These are phyloP conservation scores for Thraustochytrium sp. DNA, from an alignment of 352 stramenopile species.

Conservation along the genomic window DNA sequence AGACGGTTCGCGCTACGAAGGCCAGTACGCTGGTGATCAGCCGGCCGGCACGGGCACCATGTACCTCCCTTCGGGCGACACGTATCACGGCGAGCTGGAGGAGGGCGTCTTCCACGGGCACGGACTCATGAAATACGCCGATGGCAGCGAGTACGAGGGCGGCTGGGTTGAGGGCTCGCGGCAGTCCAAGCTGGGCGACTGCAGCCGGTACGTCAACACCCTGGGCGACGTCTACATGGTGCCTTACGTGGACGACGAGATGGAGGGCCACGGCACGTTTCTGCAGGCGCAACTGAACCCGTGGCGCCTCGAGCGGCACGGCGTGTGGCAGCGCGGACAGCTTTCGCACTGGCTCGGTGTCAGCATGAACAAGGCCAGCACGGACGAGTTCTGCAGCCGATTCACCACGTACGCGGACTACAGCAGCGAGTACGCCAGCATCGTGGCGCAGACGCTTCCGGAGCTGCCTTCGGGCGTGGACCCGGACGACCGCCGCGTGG, in stretches of 20 bases:
- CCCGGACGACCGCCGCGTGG: constrained; percentile 33
- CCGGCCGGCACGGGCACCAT: constrained; percentile 34
- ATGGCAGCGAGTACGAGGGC: constrained; percentile 44
- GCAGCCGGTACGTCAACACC: not conserved
- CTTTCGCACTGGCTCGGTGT: constrained; percentile 28
- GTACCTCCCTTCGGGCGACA: not conserved
- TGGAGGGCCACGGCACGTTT: constrained; percentile 34
- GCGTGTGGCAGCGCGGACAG: constrained; percentile 4
- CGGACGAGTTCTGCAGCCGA: constrained; percentile 15
- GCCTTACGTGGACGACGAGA: constrained; percentile 24
- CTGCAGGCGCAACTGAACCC: not conserved
- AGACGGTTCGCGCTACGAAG: constrained; percentile 45
- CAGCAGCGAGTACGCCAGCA: not conserved
- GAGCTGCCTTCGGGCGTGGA: constrained; percentile 35
- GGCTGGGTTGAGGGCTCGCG: constrained; percentile 4
- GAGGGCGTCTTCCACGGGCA: constrained; percentile 43
- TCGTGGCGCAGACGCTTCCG: constrained; percentile 30
- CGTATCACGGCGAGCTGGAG: constrained; percentile 45
- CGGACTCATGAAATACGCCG: constrained; percentile 43
- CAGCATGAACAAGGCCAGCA: constrained; percentile 33
- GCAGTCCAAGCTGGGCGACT: constrained; percentile 2
- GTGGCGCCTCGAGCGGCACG: constrained; percentile 3
- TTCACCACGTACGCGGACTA: constrained; percentile 35
- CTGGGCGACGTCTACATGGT: constrained; percentile 26
- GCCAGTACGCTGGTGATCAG: constrained; percentile 41